Conservation (phyloP, 495 filamentous ascomycete genomes). For the Neurospora cerealis region DNA sequence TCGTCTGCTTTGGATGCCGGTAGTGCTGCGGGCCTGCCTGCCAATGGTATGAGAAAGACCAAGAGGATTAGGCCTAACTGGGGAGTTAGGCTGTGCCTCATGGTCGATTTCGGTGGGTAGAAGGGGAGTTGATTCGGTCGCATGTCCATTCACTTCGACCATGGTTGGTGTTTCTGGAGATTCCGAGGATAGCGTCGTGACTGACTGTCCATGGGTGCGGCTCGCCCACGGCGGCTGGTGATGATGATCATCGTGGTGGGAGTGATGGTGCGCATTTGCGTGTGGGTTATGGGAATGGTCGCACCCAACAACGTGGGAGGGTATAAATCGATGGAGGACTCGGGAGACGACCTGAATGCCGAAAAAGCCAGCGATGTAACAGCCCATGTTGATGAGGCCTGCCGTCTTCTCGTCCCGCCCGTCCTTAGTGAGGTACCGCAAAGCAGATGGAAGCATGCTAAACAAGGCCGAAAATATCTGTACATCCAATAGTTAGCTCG, state of each 20-base stretch:
- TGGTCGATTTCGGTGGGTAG: constrained; percentile 4
- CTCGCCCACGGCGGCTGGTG: constrained; percentile 11
- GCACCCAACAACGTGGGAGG: constrained; percentile 90
- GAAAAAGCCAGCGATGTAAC: constrained; percentile 73
- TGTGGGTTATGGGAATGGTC: constrained; percentile 66
- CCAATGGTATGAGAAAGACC: constrained; percentile 2
- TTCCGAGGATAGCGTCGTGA: constrained; percentile 17
- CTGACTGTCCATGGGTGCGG: constrained; percentile 7
- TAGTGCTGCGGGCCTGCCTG: constrained; percentile 1
- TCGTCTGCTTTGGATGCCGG: constrained; percentile 18
- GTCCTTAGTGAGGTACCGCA: constrained; percentile 59
- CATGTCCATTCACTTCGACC: constrained; percentile 9
- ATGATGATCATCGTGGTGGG: constrained; percentile 21
- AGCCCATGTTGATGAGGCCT: constrained; percentile 61
- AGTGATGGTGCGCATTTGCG: constrained; percentile 21
- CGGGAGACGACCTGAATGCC: constrained; percentile 75
- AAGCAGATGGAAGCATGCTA: constrained; percentile 84
- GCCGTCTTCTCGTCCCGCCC: constrained; percentile 56
- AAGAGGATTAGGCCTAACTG: constrained; percentile 2
- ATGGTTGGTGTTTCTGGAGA: constrained; percentile 11
- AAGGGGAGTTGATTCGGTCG: constrained; percentile 24
- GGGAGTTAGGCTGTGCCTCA: neutral
- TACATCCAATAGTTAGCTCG: constrained; percentile 9
- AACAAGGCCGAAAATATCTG: constrained; percentile 91
- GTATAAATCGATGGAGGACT: constrained; percentile 71